Conservation (phyloP, 2,329 filamentous ascomycete genomes). For the Alternaria brassicicola region DNA sequence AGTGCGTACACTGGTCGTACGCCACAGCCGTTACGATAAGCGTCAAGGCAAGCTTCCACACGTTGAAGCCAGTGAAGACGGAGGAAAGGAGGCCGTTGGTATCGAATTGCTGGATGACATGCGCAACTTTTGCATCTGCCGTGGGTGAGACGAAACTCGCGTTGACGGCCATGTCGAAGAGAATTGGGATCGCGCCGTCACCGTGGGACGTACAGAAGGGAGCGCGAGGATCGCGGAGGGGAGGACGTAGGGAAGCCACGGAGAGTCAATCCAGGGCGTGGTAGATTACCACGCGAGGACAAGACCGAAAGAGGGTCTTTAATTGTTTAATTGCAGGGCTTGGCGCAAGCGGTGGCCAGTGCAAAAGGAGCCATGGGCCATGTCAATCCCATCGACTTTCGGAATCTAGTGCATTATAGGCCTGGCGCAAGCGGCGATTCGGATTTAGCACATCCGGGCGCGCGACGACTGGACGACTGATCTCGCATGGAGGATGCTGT, state of each 20-base stretch:
- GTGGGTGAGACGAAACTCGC: constrained; percentile 49
- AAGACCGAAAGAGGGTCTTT: constrained; percentile 22
- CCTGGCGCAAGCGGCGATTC: constrained; percentile 8
- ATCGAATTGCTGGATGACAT: constrained; percentile 40
- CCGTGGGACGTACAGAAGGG: background rate
- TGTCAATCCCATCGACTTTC: constrained; percentile 3
- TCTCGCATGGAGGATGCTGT: constrained; percentile 2
- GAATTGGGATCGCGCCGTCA: constrained; percentile 8
- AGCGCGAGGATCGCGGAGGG: constrained; percentile 14
- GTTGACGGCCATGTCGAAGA: constrained; percentile 44
- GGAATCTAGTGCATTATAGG: constrained; percentile 2
- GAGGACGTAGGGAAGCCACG: constrained; percentile 6
- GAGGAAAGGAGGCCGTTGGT: constrained; percentile 39
- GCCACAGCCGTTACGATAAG: constrained; percentile 73
- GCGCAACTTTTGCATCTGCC: constrained; percentile 46
- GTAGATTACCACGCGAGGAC: constrained; percentile 12
- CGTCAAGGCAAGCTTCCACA: constrained; percentile 57
- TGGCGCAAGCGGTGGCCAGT: constrained; percentile 19
- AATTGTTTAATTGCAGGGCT: constrained; percentile 21
- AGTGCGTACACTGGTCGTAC: constrained; percentile 85
- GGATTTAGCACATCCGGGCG: constrained; percentile 7
- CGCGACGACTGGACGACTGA: background rate
- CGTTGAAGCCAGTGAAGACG: constrained; percentile 39
- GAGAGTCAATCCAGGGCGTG: constrained; percentile 11
- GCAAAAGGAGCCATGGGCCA: constrained; percentile 11